Percentiles rank a stretch among this genome's conserved stretches.
These are phyloP conservation scores for Penicillium concentricum DNA, from an alignment of 2,329 filamentous ascomycete genomes.

Conservation along the genomic window DNA sequence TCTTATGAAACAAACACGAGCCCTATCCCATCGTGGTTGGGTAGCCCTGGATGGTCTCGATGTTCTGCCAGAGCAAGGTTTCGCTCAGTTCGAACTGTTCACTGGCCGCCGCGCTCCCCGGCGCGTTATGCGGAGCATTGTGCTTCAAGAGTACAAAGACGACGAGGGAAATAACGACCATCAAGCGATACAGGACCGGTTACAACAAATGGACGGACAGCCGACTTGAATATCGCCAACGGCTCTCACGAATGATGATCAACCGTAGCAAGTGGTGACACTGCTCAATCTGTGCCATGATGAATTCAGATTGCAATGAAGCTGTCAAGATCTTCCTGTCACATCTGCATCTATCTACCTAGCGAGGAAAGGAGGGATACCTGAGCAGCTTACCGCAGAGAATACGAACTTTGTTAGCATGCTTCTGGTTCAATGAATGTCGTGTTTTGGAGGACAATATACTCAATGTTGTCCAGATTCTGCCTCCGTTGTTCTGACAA, in stretches of 20 bases:
- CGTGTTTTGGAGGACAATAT: too few species aligned
- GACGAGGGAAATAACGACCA: conserved; percentile 36
- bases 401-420: background rate
- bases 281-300: background rate
- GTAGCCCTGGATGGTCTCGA: conserved; percentile 42
- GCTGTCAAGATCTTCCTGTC: background rate
- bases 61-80: conserved; percentile 41
- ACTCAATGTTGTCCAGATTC: too few species aligned
- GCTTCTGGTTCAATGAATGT: background rate
- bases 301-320: background rate
- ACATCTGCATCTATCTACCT: background rate
- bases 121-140: conserved; percentile 38
- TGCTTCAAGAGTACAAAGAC: conserved; percentile 36
- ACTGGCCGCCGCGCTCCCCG: conserved; percentile 41
- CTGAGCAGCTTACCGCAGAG: background rate
- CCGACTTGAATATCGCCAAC: conserved; percentile 50
- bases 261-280: background rate
- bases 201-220: conserved; percentile 35
- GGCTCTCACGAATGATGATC: conserved; percentile 37
- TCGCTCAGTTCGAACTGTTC: conserved; percentile 42
- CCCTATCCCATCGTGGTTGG: conserved; percentile 38
- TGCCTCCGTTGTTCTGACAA: too few species aligned
- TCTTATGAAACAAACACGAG: conserved; percentile 38
- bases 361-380: background rate
- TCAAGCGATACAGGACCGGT: conserved; percentile 28